These are phyloP conservation scores for Paramecium caudatum DNA, from an alignment of 73 alveolate species.

Conservation along the genomic window DNA sequence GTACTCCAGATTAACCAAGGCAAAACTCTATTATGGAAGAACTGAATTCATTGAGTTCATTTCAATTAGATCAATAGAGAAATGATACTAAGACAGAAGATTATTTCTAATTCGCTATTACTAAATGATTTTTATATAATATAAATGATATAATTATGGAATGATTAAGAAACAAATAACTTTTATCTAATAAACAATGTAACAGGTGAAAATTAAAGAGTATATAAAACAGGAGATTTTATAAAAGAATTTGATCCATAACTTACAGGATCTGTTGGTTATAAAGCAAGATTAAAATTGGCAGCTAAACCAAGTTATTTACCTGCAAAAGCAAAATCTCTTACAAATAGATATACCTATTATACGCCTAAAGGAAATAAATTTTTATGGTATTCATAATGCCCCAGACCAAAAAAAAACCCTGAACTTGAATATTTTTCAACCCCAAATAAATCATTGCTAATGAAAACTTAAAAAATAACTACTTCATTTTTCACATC, in stretches of 20 bases:
- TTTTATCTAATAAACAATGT: slow-evolving; percentile 48
- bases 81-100: slow-evolving; percentile 25
- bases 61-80: slow-evolving; percentile 29
- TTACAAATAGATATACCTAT: background rate
- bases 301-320: slow-evolving; percentile 47
- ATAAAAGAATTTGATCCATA: slow-evolving; percentile 63
- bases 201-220: slow-evolving; percentile 62
- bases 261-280: slow-evolving; percentile 61
- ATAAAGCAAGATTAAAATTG: slow-evolving; percentile 34
- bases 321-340: slow-evolving; percentile 44
- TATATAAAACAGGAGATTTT: slow-evolving; percentile 53
- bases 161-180: background rate
- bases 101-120: background rate
- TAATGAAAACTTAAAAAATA: background rate
- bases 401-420: slow-evolving; percentile 35
- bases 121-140: slow-evolving; percentile 27
- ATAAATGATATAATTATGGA: background rate
- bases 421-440: slow-evolving; percentile 38
- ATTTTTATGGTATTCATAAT: slow-evolving; percentile 47
- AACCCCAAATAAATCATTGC: slow-evolving; percentile 36
- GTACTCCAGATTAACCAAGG: background rate
- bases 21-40: background rate
- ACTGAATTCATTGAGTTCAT: slow-evolving; percentile 7
- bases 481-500: background rate
- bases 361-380: slow-evolving; percentile 10